A percentile compares a stretch with the other conserved stretches of the same genome.
phyloP scores from a whole-genome alignment of 2,329 filamentous ascomycete genomes.

The Scedosporium apiospermum region DNA sequence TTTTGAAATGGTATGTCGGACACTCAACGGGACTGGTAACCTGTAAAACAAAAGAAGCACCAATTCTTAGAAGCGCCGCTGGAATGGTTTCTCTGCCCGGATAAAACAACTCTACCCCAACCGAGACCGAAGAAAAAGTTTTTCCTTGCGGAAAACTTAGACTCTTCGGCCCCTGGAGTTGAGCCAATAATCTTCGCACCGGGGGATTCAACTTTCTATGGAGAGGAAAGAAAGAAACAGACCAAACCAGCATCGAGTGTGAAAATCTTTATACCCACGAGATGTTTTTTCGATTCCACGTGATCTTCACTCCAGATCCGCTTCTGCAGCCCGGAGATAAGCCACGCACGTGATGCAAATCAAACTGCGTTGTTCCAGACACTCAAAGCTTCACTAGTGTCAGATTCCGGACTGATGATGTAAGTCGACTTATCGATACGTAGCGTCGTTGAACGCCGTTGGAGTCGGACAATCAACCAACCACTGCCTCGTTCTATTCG shows the following conservation, averaged over 20 bases:
- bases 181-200: slow-evolving; percentile 47
- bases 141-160: background rate
- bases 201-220: slow-evolving; percentile 47
- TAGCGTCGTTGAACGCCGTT: background rate
- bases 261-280: slow-evolving; percentile 1
- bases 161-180: slow-evolving; percentile 15
- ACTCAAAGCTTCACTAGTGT: background rate
- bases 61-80: slow-evolving; percentile 56
- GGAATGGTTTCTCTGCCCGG: slow-evolving; percentile 42
- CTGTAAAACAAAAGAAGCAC: slow-evolving; percentile 32
- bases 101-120: slow-evolving; percentile 46
- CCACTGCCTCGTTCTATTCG: background rate
- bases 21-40: slow-evolving; percentile 55
- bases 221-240: slow-evolving; percentile 25
- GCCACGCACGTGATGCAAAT: background rate
- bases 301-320: background rate
- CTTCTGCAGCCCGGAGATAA: background rate
- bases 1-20: slow-evolving; percentile 36
- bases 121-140: slow-evolving; percentile 18
- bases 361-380: background rate
- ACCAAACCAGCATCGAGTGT: slow-evolving; percentile 8
- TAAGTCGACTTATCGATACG: background rate
- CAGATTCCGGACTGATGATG: background rate
- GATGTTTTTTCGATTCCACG: background rate
- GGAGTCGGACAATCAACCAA: background rate